phyloP scores from a whole-genome alignment of 1,284 basidiomycete genomes.

The Sutorius eximius region DNA sequence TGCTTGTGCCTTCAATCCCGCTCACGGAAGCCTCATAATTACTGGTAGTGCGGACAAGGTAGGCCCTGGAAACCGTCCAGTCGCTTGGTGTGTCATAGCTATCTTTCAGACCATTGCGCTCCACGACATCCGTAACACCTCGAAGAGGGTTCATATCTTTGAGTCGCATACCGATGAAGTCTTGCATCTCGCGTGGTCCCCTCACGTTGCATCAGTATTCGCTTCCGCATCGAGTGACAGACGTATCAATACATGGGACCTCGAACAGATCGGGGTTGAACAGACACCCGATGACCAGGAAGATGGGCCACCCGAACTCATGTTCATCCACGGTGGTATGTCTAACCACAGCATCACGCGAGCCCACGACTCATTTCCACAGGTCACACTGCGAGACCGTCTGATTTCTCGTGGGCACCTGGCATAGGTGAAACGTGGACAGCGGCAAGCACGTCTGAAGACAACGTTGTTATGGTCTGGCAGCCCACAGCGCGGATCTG shows the following conservation, averaged over 20 bases:
- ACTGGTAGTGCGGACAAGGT: conserved; percentile 96
- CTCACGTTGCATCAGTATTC: conserved; percentile 87
- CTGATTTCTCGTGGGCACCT: conserved; percentile 85
- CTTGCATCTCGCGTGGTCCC: conserved; percentile 92
- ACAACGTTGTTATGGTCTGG: conserved; percentile 88
- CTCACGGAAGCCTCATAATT: conserved; percentile 79
- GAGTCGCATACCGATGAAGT: conserved; percentile 96
- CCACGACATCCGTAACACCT: conserved; percentile 85
- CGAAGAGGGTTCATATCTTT: conserved; percentile 86
- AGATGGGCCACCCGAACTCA: conserved; percentile 91
- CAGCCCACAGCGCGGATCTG: conserved; percentile 85
- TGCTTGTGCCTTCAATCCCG: conserved; percentile 87
- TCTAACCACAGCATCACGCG: background rate
- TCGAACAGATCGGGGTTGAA: conserved; percentile 90
- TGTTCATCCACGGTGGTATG: conserved; percentile 89
- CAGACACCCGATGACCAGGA: conserved; percentile 98
- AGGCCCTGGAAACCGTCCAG: background rate
- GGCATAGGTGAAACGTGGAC: conserved; percentile 77
- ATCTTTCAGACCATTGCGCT: conserved; percentile 77
- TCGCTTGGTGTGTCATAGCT: background rate
- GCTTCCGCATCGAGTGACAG: conserved; percentile 92
- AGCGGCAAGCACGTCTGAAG: conserved; percentile 75
- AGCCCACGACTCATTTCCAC: conserved; percentile 3
- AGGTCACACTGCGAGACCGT: conserved; percentile 81
- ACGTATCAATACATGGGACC: conserved; percentile 94